Conservation (phyloP, 306 rosid species). For the Prunus armeniaca region DNA sequence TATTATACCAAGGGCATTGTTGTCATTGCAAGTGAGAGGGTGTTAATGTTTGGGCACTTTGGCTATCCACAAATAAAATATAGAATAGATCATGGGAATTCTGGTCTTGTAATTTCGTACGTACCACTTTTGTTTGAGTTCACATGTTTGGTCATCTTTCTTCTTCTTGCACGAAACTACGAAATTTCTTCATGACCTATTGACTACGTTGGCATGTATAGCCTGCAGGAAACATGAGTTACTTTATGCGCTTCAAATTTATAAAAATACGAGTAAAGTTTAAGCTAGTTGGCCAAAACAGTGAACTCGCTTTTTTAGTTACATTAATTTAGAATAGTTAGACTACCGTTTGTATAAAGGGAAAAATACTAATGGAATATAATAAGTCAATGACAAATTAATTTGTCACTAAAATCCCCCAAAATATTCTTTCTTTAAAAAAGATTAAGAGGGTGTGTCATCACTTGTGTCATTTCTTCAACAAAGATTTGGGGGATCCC, state of each 20-base stretch:
- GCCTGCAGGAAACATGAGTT: neutral
- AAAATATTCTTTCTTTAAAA: neutral
- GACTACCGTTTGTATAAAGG: too few relatives aligned
- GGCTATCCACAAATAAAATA: neutral
- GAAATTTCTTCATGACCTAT: constrained; percentile 12
- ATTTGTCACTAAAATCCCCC: neutral
- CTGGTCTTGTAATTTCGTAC: neutral
- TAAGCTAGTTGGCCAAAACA: too few relatives aligned
- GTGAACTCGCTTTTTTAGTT: too few relatives aligned
- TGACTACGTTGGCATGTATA: neutral
- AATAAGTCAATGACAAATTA: neutral
- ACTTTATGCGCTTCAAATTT: too few relatives aligned
- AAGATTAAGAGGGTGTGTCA: neutral
- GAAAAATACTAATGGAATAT: too few relatives aligned
- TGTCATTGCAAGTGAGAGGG: neutral
- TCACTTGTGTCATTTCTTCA: neutral
- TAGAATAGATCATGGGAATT: neutral
- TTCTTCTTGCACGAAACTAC: neutral
- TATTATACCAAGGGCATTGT: neutral
- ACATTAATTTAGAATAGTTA: too few relatives aligned
- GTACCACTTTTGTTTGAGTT: neutral
- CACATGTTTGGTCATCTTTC: neutral
- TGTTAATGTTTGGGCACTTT: neutral
- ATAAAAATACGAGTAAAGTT: too few relatives aligned
- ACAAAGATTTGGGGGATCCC: neutral